Evolutionary conservation across 768 basidiomycete species (phyloP).

Genomic region (Rhodotorula toruloides): DNA sequence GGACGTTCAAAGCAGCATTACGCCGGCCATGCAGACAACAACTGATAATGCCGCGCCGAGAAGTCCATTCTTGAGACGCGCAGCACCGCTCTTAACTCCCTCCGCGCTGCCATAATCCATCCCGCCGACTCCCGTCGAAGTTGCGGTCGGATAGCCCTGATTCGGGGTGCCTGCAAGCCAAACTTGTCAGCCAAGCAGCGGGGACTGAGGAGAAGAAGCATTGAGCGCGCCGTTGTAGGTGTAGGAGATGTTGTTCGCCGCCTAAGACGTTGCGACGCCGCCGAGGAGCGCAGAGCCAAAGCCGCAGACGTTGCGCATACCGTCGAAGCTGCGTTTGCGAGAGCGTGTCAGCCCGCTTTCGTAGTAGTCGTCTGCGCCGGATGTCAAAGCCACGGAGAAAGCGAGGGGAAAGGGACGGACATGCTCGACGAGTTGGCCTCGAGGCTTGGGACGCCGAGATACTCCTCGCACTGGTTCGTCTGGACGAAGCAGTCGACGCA

Average conservation of each 20-base stretch:
- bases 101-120: constrained; percentile 22
- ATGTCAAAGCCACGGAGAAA: neutral
- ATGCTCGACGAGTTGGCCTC: constrained; percentile 18
- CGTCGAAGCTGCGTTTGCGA: constrained; percentile 26
- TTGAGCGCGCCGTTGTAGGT: constrained; percentile 24
- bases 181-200: neutral
- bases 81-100: neutral
- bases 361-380: neutral
- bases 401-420: neutral
- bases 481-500: constrained; percentile 35
- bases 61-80: too few relatives aligned
- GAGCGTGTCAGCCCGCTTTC: too few relatives aligned
- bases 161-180: neutral
- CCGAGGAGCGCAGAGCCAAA: constrained; percentile 20
- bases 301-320: constrained; percentile 24
- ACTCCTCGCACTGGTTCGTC: constrained; percentile 34
- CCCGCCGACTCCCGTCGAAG: constrained; percentile 22
- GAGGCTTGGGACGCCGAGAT: constrained; percentile 19
- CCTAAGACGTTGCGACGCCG: constrained; percentile 19
- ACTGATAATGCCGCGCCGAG: too few relatives aligned
- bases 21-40: too few relatives aligned
- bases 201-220: neutral
- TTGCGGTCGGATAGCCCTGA: constrained; percentile 29
- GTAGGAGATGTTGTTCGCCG: neutral
- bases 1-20: too few relatives aligned